Evolutionary conservation across 2,329 filamentous ascomycete genomes (phyloP), one percentile per base, ranked within the genome.

Genomic region (Emmonsiellopsis sp.): DNA sequence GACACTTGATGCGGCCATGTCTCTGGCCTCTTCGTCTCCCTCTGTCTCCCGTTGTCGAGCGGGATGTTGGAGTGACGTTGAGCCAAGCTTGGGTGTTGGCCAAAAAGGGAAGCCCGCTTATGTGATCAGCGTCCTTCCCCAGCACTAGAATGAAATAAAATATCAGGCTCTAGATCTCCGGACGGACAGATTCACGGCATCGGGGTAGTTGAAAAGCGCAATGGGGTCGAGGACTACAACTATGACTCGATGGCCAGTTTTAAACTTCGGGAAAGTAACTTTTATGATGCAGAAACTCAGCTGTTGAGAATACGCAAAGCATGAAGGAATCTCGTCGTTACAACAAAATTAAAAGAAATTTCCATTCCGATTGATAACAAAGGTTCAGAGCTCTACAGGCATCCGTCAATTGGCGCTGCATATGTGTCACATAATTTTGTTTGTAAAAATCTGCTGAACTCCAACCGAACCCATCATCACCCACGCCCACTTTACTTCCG

Each of bases 401-500:
- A 68, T 66, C 21, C 21, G 21, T 61, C 63, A 63, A 64, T 61
- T 63, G 53, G 54, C 49, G 48, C 52, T 56, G 56, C 36, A 50
- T 45, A 50, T 51, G 65, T 63, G 65, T 56, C 57, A 66, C 58
- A 63, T 58, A 43, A 42, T 32, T 56, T 45, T 55, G 63, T 62
- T 63, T 66, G 60, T 62, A 56, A 61, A 61, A 63, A 65, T 65
- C 63, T 62, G 64, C 63, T 66, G 63, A 68, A 69, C 67, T 68
- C 67, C 66, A 62, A 68, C 60, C 64, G 17, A 46, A 52, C 40
- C 40, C 50, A 52, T 45, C 42, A 44, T n/a, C n/a, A 6, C 31
- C 50, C 50, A 39, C 42, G 34, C 31, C 27, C 10, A 9, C 49
- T 82, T 81, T 96, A 97, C 84, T 95, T 97, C 85, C 93, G 88